Evolutionary conservation across 352 stramenopile genomes (phyloP).

Genomic region (Phytophthora melonis): DNA sequence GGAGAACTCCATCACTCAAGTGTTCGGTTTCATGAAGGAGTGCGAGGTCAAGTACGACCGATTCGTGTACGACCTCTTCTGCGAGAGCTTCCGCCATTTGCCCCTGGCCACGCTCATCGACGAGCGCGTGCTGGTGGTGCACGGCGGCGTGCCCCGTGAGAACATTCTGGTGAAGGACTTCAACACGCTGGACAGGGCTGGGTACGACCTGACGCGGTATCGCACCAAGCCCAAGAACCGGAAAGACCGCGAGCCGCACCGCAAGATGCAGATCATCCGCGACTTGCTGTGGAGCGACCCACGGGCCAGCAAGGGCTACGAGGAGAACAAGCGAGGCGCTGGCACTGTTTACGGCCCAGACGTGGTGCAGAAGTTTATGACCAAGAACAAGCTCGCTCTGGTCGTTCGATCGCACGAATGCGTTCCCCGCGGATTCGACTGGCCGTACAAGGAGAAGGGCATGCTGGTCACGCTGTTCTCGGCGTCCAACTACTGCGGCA

Average conservation of each 20-base stretch:
- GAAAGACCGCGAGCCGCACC: conserved; percentile 61
- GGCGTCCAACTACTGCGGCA: conserved; percentile 88
- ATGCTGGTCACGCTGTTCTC: conserved; percentile 91
- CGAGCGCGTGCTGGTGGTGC: conserved; percentile 75
- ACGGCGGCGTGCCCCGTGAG: conserved; percentile 84
- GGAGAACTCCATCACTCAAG: conserved; percentile 85
- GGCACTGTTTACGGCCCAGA: conserved; percentile 82
- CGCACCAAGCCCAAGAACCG: conserved; percentile 67
- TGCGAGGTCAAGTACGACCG: conserved; percentile 86
- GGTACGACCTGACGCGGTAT: conserved; percentile 83
- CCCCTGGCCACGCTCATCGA: conserved; percentile 82
- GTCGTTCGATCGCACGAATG: conserved; percentile 90
- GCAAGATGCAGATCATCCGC: conserved; percentile 78
- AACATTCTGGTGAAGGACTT: conserved; percentile 63
- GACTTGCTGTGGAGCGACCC: conserved; percentile 89
- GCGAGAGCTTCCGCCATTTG: conserved; percentile 81
- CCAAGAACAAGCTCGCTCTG: conserved; percentile 82
- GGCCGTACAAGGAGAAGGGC: conserved; percentile 81
- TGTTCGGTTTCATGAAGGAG: conserved; percentile 91
- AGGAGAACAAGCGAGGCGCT: conserved; percentile 85
- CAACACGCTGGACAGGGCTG: conserved; percentile 62
- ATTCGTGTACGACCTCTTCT: conserved; percentile 85
- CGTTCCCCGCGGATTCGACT: conserved; percentile 82
- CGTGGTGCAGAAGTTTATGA: conserved; percentile 89
- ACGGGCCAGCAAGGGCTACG: conserved; percentile 65